A percentile compares a stretch with the other conserved stretches of the same genome.
Conservation (phyloP, 2,329 filamentous ascomycete genomes). For the Stenocarpella maydis region DNA sequence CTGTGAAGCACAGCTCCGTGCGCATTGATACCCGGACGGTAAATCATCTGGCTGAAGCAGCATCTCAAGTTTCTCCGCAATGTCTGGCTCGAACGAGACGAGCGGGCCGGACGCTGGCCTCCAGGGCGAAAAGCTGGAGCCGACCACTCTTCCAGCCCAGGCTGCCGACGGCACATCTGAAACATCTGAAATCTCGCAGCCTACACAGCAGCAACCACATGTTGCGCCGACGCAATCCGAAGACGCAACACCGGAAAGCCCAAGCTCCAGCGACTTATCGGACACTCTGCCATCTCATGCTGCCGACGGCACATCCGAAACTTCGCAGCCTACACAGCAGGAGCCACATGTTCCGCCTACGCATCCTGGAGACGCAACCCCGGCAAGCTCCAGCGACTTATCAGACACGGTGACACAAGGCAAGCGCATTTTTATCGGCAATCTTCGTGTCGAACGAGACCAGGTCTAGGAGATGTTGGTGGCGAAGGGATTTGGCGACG, state of each 20-base stretch:
- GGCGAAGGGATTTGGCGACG: too few relatives aligned
- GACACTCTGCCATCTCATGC: background rate
- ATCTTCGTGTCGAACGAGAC: conserved; percentile 57
- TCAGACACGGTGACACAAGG: conserved; percentile 42
- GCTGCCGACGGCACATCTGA: background rate
- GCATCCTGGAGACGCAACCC: background rate
- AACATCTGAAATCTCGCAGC: too few relatives aligned
- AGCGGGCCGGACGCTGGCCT: background rate
- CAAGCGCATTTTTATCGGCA: conserved; percentile 67
- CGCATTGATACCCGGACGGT: background rate
- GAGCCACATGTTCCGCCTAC: background rate
- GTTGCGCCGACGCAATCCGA: too few relatives aligned
- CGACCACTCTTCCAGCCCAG: background rate
- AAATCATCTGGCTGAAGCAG: background rate
- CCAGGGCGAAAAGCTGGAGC: background rate
- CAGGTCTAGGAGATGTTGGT: conserved; percentile 45
- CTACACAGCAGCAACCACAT: background rate
- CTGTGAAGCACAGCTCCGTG: background rate
- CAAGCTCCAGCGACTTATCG: background rate
- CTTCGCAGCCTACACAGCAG: too few relatives aligned
- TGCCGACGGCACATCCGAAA: too few relatives aligned
- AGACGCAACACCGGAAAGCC: background rate
- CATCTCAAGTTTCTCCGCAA: background rate
- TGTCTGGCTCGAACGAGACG: background rate
- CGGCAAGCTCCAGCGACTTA: background rate